Base-by-base conservation (phyloP, 768 basidiomycete genomes). In the Leccinum uliginosum region DNA sequence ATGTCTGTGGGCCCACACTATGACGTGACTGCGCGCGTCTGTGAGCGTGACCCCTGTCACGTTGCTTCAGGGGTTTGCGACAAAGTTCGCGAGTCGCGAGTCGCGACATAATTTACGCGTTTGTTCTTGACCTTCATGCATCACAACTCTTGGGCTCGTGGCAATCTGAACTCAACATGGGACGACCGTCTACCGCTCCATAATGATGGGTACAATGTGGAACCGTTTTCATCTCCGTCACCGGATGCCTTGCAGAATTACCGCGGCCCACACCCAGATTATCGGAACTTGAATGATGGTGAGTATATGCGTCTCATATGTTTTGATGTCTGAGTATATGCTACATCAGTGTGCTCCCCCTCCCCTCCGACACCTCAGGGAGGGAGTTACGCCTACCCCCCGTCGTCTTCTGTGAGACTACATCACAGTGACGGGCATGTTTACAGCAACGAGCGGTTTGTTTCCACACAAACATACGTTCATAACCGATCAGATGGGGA, bases 261-360 rank as follows among this genome's bases (percentile, higher is more conserved):
- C 34, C 50, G 24, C 45, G 47, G 61, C 19, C n/a, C 19, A 29
- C 32, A 26, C 34, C 27, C 53, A 11, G 40, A 51, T 49, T 56
- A 62, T 49, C 53, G 50, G 55, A 58, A 50, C 47, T 45, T 43
- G 40, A 43, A 49, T 30, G 53, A 26, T 51, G 60, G 62, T 73
- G 63, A 44, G 59, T 67, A 30, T 76, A 72, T 71, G 71, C 65
- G 52, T 44, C 19, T 48, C 19, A 12, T 11, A 9, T 49, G 4
- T 27, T 4, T 26, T 29, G 14, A 2, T 45, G 30, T 26, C 48
- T 56, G 32, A 3, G 29, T 59, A 35, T 70, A 68, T 47, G 66
- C 70, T 48, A 61, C 61, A n/a, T 71, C 69, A 62, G 71, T 68
- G 10, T 67, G 72, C 10, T 74, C 74, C 26, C 67, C 74, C 6